Base-by-base conservation (phyloP, 129 eudicot species). In the Saposhnikovia divaricata region DNA sequence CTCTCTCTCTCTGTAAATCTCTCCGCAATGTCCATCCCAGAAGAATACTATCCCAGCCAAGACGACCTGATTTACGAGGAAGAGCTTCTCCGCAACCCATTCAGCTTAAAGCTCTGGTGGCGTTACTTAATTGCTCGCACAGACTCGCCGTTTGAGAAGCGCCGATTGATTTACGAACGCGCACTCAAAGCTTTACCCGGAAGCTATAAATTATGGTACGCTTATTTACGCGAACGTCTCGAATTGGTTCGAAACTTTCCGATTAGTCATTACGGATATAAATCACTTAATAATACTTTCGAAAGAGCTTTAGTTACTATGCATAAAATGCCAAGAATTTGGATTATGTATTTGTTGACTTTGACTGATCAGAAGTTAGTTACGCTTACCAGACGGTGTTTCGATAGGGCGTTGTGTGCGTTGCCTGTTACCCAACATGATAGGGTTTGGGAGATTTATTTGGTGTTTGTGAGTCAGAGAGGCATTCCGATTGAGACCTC, bases 261-360 rank as follows among this genome's bases (percentile, higher is more conserved):
- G 0, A 83, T 91, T 23, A 88, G 83, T 5, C 93, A 87, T 65
- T 63, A 85, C 0, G 82, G 81, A 65, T 87, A 83, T 51, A 82
- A 85, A 47, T 66, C 88, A 11, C 85, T 94, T 16, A 91, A 94
- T 81, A 94, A 94, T 76, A 91, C 97, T 4, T 94, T 94, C 27
- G 98, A 94, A 50, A 81, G 98, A 2, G 98, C 98, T 43, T 84
- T 93, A 7, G 97, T 90, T 51, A 88, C 93, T 0, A 91, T 91
- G 98, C 98, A 94, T 77, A 94, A 94, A 74, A 94, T 91, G 97
- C 98, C 98, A 0, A 85, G 93, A 2, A 90, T 93, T 78, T 93
- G 98, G 98, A 88, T 85, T 50, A 90, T 91, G 98, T 93, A 91
- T 79, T 75, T 91, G 84, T 82, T 61, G 28, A 84, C 89, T 21